Evolutionary conservation across 805 yeast genomes (phyloP), one percentile per base, ranked within the genome.

Genomic region (Wickerhamiella occidentalis): DNA sequence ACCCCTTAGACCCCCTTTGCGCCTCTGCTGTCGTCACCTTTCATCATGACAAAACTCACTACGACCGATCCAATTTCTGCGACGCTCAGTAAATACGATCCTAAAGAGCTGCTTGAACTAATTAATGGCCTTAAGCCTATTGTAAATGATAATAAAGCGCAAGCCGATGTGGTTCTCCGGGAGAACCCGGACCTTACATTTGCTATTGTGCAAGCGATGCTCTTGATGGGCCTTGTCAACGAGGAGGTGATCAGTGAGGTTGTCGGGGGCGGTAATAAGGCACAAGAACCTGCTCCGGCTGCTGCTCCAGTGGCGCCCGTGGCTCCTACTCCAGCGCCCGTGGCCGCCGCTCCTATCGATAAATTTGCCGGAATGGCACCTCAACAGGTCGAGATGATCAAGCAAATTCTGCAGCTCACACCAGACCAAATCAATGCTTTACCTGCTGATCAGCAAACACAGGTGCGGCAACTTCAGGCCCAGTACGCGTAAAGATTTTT

Each of bases 141-240:
- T 78, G 65, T 81, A 1, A 63, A 64, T 3, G 72, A 71, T 40
- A 73, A 81, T 53, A 84, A 85, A 0, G 70, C 70, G 7, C 68
- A 79, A 51, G 81, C 81, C 68, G 75, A 72, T 48, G 73, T 73
- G 30, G 65, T 86, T 36, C 68, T 86, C 21, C 72, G 72, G 22
- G 78, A 76, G 52, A 78, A 79, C 57, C 90, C 92, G 0, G 94
- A 85, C 58, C 68, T 87, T 47, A 67, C 82, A 1, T 85, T 79
- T 60, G 86, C 92, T 0, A 66, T 86, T 28, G 84, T 86, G 1
- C 95, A 87, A 60, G 71, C 80, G 1, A 64, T 84, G 49, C 62
- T 79, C 53, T 63, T 62, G 52, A 65, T 65, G 58, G 70, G 66
- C 22, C 59, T 61, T 36, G 65, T 61, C 13, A 63, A 59, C 38